Base-by-base conservation (phyloP, 1,284 basidiomycete genomes). In the Microstroma glucosiphilum region DNA sequence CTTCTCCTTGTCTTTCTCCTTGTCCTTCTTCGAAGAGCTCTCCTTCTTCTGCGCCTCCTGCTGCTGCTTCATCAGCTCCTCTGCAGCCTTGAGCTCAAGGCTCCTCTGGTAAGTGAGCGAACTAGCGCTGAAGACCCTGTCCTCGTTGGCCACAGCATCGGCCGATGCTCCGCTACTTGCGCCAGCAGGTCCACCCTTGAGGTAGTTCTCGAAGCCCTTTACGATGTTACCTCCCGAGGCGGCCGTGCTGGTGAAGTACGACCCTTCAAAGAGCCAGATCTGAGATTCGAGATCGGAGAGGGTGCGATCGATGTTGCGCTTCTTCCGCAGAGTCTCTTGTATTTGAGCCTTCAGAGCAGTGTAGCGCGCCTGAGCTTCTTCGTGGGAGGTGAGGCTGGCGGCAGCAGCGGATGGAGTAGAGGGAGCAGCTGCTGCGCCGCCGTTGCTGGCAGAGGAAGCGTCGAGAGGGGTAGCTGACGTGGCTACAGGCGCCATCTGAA, bases 181-280 rank as follows among this genome's bases (percentile, higher is more conserved):
- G 2, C 2, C 40, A 1, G 57, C 57, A n/a, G 57, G 59, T 1
- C 51, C 41, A 8, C 57, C 65, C 56, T 78, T 78, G 17, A 78
- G 68, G 48, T 76, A 78, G 11, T 65, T 57, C 56, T 78, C 76
- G 51, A 77, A 78, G 0, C 76, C 76, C 56, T 77, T 77, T 40
- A 77, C 72, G n/a, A 78, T 76, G 57, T 78, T 78, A 8, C 76
- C 76, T n/a, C 76, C 76, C 15, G 73, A 75, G 0, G 70, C 58
- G 2, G 75, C 62, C 1, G 76, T 78, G 30, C 64, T 66, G 58
- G 69, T 62, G 23, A 78, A 70, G 41, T 78, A 78, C 12, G 75
- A 76, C 15, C 75, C 76, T 57, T 78, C 76, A 40, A 75, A 78
- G 15, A 77, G 69, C 61, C 73, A 78, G 56, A 78, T 76, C 37